These are phyloP conservation scores for Cryphonectria carpinicola DNA, from an alignment of 2,329 filamentous ascomycete genomes.

Conservation along the genomic window DNA sequence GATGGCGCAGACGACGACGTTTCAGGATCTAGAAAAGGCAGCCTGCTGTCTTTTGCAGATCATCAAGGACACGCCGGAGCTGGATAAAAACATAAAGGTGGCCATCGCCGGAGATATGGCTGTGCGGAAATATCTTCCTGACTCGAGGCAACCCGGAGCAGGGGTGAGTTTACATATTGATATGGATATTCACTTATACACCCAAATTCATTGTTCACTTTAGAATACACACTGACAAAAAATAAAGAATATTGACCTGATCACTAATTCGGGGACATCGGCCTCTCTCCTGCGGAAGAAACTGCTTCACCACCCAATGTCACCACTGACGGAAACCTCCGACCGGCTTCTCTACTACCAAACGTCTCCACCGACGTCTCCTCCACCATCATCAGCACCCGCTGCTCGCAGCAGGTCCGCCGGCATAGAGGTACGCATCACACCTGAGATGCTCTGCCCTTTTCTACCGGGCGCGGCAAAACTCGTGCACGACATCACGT, in stretches of 20 bases:
- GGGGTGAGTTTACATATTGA: slow-evolving; percentile 17
- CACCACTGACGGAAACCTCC: slow-evolving; percentile 24
- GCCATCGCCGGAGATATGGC: slow-evolving; percentile 28
- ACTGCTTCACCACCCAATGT: slow-evolving; percentile 27
- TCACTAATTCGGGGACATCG: slow-evolving; percentile 27
- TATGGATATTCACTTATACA: neutral
- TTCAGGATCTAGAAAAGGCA: slow-evolving; percentile 26
- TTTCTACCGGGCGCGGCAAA: slow-evolving; percentile 26
- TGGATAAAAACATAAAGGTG: slow-evolving; percentile 24
- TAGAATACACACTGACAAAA: neutral
- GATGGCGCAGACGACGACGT: slow-evolving; percentile 14
- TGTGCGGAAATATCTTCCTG: slow-evolving; percentile 22
- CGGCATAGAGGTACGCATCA: slow-evolving; percentile 28
- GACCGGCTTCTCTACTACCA: slow-evolving; percentile 27
- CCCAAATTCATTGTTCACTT: neutral
- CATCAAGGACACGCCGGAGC: slow-evolving; percentile 29
- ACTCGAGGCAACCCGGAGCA: slow-evolving; percentile 20
- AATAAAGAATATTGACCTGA: slow-evolving; percentile 20
- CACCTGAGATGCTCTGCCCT: slow-evolving; percentile 29
- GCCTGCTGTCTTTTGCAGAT: slow-evolving; percentile 28
- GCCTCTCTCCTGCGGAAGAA: slow-evolving; percentile 29
- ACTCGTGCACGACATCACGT: slow-evolving; percentile 22
- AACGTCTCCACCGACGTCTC: slow-evolving; percentile 19
- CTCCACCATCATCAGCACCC: slow-evolving; percentile 14
- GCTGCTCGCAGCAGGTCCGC: neutral